These are phyloP conservation scores for Eimeria maxima DNA, from an alignment of 169 alveolate species.

Conservation along the genomic window DNA sequence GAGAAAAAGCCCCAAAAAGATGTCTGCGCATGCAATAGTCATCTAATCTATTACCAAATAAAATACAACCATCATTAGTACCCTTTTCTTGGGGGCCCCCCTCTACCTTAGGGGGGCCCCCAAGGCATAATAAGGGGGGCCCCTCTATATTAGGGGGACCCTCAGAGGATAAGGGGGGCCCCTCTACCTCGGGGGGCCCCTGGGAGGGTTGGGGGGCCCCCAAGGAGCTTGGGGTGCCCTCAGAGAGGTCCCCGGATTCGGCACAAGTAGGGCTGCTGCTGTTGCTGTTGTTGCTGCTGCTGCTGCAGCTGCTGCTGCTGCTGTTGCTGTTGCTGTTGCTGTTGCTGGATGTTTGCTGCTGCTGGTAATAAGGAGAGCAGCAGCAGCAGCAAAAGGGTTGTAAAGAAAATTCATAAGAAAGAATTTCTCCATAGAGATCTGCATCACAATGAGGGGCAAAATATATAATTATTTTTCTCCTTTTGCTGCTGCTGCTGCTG, in stretches of 20 bases:
- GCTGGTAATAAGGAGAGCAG: too few species aligned
- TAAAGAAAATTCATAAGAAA: too few species aligned
- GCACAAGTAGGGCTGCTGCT: neutral
- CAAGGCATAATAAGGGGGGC: neutral
- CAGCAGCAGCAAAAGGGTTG: too few species aligned
- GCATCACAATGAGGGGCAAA: too few species aligned
- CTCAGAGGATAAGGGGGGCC: neutral
- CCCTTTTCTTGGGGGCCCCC: neutral
- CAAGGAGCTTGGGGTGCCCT: neutral
- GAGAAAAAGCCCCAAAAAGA: neutral
- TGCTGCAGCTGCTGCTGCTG: constrained; percentile 14
- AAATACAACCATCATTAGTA: neutral
- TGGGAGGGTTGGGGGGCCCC: constrained; percentile 8
- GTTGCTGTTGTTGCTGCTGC: constrained; percentile 26
- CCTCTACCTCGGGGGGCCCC: neutral
- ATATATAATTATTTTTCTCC: too few species aligned
- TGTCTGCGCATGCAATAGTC: neutral
- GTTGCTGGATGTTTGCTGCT: constrained; percentile 14
- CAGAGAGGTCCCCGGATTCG: neutral
- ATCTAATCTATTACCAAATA: neutral
- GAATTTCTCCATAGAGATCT: too few species aligned
- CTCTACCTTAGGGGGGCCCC: too few species aligned
- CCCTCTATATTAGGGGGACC: neutral
- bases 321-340: neutral
- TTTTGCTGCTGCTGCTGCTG: neutral